These are phyloP conservation scores for Didymella exigua DNA, from an alignment of 2,329 filamentous ascomycete species.

Conservation along the genomic window DNA sequence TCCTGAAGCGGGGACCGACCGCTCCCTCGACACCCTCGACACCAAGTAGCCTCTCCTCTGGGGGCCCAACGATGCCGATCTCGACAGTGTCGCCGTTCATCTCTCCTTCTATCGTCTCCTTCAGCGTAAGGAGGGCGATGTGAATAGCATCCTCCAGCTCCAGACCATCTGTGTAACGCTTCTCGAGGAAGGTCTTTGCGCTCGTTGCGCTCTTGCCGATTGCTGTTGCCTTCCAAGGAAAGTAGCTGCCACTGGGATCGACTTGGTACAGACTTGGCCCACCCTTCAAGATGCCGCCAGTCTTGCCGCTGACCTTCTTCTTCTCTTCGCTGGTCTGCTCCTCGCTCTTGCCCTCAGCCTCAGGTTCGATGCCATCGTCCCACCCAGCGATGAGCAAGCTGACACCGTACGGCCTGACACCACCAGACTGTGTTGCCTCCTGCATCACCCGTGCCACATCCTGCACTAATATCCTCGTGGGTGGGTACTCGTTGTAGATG, in stretches of 20 bases:
- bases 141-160: constrained; percentile 98
- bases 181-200: constrained; percentile 98
- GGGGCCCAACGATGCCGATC: constrained; percentile 95
- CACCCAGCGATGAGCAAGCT: constrained; percentile 94
- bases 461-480: constrained; percentile 97
- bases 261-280: constrained; percentile 98
- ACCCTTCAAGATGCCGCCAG: constrained; percentile 92
- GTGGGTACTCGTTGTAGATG: constrained; percentile 99
- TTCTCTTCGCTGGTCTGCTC: constrained; percentile 62
- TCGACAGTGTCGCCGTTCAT: constrained; percentile 99
- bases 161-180: constrained; percentile 95
- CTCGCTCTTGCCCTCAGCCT: constrained; percentile 68
- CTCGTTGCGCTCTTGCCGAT: constrained; percentile 98
- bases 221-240: constrained; percentile 98
- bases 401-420: constrained; percentile 95
- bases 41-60: constrained; percentile 89
- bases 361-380: constrained; percentile 95
- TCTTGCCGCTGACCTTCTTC: constrained; percentile 82
- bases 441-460: constrained; percentile 98
- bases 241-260: constrained; percentile 98
- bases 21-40: constrained; percentile 88
- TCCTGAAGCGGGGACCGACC: constrained; percentile 85
- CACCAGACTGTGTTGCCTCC: constrained; percentile 96
- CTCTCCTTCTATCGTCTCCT: constrained; percentile 99
- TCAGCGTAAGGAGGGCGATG: constrained; percentile 94